Evolutionary conservation across 2,329 filamentous ascomycete species (phyloP), one percentile per base, ranked within the genome.

Genomic region (Cordyceps sp.): DNA sequence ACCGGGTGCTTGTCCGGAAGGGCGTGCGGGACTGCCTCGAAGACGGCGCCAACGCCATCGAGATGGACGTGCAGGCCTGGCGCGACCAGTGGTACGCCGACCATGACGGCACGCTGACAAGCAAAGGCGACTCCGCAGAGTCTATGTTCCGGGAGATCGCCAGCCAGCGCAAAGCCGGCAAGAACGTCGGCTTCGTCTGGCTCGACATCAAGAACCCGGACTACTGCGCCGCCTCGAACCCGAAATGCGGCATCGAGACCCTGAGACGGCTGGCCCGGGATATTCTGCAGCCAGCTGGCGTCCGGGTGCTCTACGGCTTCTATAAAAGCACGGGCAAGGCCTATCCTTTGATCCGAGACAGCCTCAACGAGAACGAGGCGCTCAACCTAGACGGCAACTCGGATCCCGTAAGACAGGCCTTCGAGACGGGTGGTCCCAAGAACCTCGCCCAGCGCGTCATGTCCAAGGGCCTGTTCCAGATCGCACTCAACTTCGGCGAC

Each of bases 181-280:
- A 17, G 13, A 25, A 29, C 29, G 16, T 34, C 21, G 26, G 10
- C 29, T 34, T 37, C 16, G 35, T 37, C 10, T 37, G 35, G 35
- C 35, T 37, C 5, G 35, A 32, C 23, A 27, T 37, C 22, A 32
- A 32, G 16, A 34, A 27, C 16, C 35, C 35, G 7, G 29, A 37
- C 19, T 30, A 7, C 7, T 35, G 33, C 30, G 25, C 14, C 15
- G 9, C 16, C 9, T 12, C 2, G 8, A 4, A 18, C 3, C 27
- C 10, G 4, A 12, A 3, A 6, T 36, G 34, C 25, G 25, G 17
- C 7, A 25, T 37, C 28, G 22, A 30, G 10, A 19, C 16, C 2
- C 27, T 37, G 8, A 21, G 21, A 2, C 14, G 28, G 8, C 21
- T 28, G 10, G 29, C 29, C 10, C 30, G 36, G 13, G 9, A 4